These are phyloP conservation scores for Globisporangium nagaii DNA, from an alignment of 352 stramenopile genomes.

Conservation along the genomic window DNA sequence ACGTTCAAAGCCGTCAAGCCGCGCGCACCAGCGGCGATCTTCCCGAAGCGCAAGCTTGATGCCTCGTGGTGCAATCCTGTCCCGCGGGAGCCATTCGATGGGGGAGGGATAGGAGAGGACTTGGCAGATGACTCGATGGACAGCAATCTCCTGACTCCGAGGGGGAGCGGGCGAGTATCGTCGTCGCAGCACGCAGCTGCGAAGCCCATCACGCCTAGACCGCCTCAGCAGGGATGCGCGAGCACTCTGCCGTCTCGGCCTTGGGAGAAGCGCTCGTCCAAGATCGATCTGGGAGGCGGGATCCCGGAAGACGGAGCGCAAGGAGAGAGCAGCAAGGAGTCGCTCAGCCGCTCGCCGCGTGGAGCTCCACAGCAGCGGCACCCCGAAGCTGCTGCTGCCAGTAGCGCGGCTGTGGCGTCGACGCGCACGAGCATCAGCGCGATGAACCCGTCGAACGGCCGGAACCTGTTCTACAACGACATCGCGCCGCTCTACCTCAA, in stretches of 20 bases:
- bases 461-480: conserved; percentile 68
- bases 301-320: background rate
- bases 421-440: background rate
- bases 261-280: background rate
- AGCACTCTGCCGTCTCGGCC: too few species aligned
- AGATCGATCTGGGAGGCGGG: background rate
- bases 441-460: conserved; percentile 11
- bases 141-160: background rate
- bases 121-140: background rate
- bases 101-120: too few species aligned
- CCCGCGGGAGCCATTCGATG: conserved; percentile 11
- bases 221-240: too few species aligned
- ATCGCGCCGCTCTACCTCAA: conserved; percentile 70
- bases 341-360: background rate
- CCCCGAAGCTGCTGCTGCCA: background rate
- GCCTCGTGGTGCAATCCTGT: conserved; percentile 81
- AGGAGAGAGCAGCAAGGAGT: conserved; percentile 1
- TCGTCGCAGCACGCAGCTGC: background rate
- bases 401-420: background rate
- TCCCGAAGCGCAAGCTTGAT: conserved; percentile 51
- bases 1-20: conserved; percentile 54
- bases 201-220: background rate
- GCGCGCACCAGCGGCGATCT: conserved; percentile 30
- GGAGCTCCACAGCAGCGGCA: background rate
- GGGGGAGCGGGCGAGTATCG: background rate